Percentiles rank a stretch among this genome's conserved stretches.
phyloP scores from a whole-genome alignment of 139 green algal species.

The Gonium pectorale region DNA sequence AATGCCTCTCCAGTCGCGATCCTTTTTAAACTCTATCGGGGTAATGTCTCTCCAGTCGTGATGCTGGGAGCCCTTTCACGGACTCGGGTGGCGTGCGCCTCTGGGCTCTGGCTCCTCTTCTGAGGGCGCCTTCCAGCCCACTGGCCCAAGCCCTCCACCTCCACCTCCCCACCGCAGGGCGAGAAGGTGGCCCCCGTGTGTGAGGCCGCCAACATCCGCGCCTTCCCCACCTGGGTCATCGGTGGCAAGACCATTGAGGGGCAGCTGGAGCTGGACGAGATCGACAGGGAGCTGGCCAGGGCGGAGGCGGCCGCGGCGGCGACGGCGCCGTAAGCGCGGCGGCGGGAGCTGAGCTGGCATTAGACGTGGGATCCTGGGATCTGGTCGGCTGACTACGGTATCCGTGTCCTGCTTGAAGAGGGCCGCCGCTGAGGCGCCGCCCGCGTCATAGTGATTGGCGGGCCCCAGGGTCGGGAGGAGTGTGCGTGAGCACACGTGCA shows the following conservation, averaged over 20 bases:
- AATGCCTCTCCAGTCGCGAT: background rate
- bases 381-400: too few species aligned
- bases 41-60: background rate
- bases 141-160: background rate
- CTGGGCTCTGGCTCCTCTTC: background rate
- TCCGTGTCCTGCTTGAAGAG: too few species aligned
- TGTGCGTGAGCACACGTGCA: too few species aligned
- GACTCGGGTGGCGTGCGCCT: background rate
- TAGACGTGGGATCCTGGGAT: too few species aligned
- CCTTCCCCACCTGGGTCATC: slow-evolving; percentile 98
- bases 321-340: too few species aligned
- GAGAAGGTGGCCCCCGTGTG: slow-evolving; percentile 78
- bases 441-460: too few species aligned
- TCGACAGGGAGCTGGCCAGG: slow-evolving; percentile 52
- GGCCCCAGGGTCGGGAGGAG: too few species aligned
- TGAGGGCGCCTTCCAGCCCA: background rate
- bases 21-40: background rate
- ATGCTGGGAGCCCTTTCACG: background rate
- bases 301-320: slow-evolving; percentile 29
- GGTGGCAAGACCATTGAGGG: slow-evolving; percentile 78
- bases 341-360: too few species aligned
- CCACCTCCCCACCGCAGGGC: slow-evolving; percentile 58
- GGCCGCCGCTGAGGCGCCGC: too few species aligned
- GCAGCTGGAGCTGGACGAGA: slow-evolving; percentile 73
- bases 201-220: slow-evolving; percentile 81